These are phyloP conservation scores for Colletotrichum orbiculare DNA, from an alignment of 2,329 filamentous ascomycete genomes.

Conservation along the genomic window DNA sequence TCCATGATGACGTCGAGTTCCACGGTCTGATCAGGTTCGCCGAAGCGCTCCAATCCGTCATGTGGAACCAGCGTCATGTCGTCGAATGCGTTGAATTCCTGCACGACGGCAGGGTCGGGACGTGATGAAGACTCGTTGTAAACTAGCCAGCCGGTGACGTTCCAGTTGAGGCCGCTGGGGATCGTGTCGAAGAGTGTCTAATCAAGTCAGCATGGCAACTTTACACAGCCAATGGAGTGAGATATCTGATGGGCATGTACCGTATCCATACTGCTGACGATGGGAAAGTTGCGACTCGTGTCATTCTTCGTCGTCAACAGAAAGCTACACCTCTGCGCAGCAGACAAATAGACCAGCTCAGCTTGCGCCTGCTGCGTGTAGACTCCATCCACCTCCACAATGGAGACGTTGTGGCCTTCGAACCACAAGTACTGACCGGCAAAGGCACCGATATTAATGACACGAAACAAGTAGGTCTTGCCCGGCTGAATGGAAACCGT, in stretches of 20 bases:
- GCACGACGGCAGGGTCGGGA: slow-evolving; percentile 64
- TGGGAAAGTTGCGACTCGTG: slow-evolving; percentile 71
- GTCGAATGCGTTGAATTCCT: slow-evolving; percentile 76
- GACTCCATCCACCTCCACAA: slow-evolving; percentile 80
- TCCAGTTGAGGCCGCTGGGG: slow-evolving; percentile 75
- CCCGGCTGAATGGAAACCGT: slow-evolving; percentile 70
- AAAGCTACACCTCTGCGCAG: slow-evolving; percentile 75
- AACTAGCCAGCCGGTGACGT: slow-evolving; percentile 73
- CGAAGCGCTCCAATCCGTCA: slow-evolving; percentile 63
- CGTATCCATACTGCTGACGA: slow-evolving; percentile 77
- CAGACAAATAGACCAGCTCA: slow-evolving; percentile 72
- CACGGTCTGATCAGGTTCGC: slow-evolving; percentile 71
- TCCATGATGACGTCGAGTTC: slow-evolving; percentile 71
- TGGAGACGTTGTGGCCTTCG: slow-evolving; percentile 73
- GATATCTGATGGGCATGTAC: slow-evolving; percentile 46
- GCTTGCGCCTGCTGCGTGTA: slow-evolving; percentile 72
- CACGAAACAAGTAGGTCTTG: slow-evolving; percentile 78
- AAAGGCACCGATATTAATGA: slow-evolving; percentile 81
- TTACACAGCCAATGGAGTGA: background rate
- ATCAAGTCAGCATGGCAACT: background rate
- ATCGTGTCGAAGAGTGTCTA: slow-evolving; percentile 73
- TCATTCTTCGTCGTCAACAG: slow-evolving; percentile 72
- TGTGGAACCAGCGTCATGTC: slow-evolving; percentile 78
- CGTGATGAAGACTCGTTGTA: slow-evolving; percentile 61
- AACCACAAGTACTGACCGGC: slow-evolving; percentile 75